Evolutionary conservation across 2,329 filamentous ascomycete genomes (phyloP).

Genomic region (Ceratocystis variospora): DNA sequence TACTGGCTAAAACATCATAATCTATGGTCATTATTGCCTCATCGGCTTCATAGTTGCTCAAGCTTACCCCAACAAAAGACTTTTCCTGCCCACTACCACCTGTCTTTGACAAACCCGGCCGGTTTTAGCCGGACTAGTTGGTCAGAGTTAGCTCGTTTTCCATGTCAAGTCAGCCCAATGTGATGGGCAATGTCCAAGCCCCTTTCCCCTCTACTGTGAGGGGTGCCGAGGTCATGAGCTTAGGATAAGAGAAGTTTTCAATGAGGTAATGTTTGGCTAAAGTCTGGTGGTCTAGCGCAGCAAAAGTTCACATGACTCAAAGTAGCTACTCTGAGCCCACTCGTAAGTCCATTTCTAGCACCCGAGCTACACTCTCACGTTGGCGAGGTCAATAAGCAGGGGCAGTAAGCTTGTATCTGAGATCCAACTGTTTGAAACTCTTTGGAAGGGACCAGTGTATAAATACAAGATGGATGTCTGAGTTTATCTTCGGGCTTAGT

Average conservation of each 20-base stretch:
- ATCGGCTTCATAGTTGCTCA: background rate
- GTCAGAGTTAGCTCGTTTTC: background rate
- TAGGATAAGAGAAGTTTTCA: background rate
- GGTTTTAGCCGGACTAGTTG: background rate
- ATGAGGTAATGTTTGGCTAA: background rate
- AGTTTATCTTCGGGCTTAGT: background rate
- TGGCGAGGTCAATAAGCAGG: background rate
- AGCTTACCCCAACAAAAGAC: background rate
- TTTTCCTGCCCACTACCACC: background rate
- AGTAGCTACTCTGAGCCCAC: no score
- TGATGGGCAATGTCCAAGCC: background rate
- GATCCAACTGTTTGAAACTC: no score
- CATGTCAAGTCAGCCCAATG: background rate
- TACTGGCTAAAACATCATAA: background rate
- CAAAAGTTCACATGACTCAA: background rate
- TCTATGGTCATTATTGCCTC: background rate
- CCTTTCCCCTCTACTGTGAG: background rate
- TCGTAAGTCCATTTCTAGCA: background rate
- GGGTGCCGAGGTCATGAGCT: background rate
- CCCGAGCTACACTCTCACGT: background rate
- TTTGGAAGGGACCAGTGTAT: background rate
- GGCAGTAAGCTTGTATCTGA: background rate
- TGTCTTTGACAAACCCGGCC: background rate
- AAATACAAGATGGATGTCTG: background rate
- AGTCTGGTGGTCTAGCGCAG: background rate